Evolutionary conservation across 805 yeast genomes (phyloP).

Genomic region (Myxozyma melibiosi): DNA sequence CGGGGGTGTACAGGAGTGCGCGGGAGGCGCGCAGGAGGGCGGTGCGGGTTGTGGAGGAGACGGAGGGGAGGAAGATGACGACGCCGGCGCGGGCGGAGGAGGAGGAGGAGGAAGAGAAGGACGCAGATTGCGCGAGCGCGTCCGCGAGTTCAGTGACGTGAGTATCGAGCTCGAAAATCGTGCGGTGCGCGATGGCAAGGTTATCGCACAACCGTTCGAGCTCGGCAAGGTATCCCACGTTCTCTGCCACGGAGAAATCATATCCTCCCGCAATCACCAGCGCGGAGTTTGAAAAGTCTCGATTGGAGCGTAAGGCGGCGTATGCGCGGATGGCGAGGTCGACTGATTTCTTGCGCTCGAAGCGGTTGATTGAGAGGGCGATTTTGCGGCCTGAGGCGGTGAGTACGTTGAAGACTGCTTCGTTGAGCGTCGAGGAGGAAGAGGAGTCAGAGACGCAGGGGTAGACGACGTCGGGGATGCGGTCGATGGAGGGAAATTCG

Average conservation of each 20-base stretch:
- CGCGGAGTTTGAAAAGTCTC: constrained; percentile 43
- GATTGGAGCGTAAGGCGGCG: constrained; percentile 47
- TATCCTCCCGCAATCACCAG: constrained; percentile 92
- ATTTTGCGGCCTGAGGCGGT: constrained; percentile 37
- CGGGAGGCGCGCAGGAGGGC: constrained; percentile 59
- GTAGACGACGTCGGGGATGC: constrained; percentile 59
- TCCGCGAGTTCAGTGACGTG: constrained; percentile 22
- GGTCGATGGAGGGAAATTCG: constrained; percentile 53
- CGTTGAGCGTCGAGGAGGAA: neutral
- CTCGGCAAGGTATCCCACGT: constrained; percentile 68
- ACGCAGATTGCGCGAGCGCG: constrained; percentile 34
- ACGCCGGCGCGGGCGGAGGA: constrained; percentile 40
- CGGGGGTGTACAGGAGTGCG: constrained; percentile 82
- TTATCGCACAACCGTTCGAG: constrained; percentile 54
- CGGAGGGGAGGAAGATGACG: constrained; percentile 79
- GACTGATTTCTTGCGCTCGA: constrained; percentile 82
- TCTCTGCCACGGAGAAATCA: constrained; percentile 74
- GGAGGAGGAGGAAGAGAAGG: neutral
- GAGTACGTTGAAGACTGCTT: neutral
- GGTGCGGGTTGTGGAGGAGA: constrained; percentile 66
- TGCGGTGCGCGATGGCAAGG: constrained; percentile 50
- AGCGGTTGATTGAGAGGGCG: constrained; percentile 81
- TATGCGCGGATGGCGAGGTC: constrained; percentile 75
- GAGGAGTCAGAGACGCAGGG: constrained; percentile 62
- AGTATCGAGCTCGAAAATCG: constrained; percentile 39